Evolutionary conservation across 1,284 basidiomycete species (phyloP), one percentile per base, ranked within the genome.

Genomic region (Irpex lacteus): DNA sequence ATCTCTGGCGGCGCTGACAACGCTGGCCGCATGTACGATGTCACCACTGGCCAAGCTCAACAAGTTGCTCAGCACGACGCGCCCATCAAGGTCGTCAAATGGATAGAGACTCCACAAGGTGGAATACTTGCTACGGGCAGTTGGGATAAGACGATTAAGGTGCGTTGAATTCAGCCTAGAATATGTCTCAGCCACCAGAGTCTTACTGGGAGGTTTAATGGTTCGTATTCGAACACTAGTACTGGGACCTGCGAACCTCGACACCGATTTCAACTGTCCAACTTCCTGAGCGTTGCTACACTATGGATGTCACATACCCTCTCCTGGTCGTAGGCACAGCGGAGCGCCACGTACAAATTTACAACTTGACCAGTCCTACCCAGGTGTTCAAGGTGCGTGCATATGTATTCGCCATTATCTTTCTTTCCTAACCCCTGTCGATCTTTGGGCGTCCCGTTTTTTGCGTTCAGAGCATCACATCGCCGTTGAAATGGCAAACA

Each of bases 281-380:
- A 66, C 84, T 98, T 15, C 92, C 94, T 1, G 96, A 98, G 69
- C 85, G 95, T 65, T 95, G 94, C 72, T 98, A 98, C 74, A 87
- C 87, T 11, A 88, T 95, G 81, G 94, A 97, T 71, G 87, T 92
- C 13, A 85, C 86, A 63, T 93, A 90, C 72, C 93, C 92, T 0
- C 82, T 96, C n/a, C 86, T 97, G 79, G 95, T 98, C 36, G 92
- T 96, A 40, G 97, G 92, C n/a, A 97, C 94, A 5, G 97, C 96
- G 13, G 95, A 96, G 69, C 85, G 94, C 37, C 90, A 96, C 74
- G 89, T 98, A 63, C 88, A 94, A 73, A 91, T 98, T 61, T 93
- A 89, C 81, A 92, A 98, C 75, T 83, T 98, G 67, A 85, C 85
- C 62, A 94, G 91, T 74, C 95, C 95, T 0, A 88, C 84, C 21